Conservation (phyloP, 176 grass and related monocot species). For the Cenchrus fungigraminus region DNA sequence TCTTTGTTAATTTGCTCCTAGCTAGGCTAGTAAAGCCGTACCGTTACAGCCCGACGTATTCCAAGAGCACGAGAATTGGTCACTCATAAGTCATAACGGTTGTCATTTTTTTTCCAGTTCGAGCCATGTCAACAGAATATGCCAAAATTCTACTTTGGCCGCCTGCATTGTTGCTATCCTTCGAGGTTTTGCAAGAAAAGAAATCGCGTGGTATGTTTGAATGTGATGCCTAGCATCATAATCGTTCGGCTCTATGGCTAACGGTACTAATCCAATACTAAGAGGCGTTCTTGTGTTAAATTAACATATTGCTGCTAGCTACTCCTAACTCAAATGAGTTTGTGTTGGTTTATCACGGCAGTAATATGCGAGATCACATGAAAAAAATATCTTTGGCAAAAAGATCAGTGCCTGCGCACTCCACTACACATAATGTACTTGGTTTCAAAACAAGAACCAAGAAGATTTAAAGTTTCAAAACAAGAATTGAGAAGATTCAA, state of each 20-base stretch:
- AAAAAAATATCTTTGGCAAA: too few species aligned
- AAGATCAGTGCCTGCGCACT: too few species aligned
- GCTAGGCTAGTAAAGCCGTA: neutral
- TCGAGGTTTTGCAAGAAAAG: slow-evolving; percentile 23
- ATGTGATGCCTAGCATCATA: slow-evolving; percentile 18
- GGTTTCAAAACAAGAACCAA: too few species aligned
- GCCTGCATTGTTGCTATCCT: slow-evolving; percentile 20
- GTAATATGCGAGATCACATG: too few species aligned
- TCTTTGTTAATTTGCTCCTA: neutral
- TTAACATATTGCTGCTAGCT: neutral
- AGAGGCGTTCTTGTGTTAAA: neutral
- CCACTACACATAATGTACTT: too few species aligned
- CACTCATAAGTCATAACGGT: neutral
- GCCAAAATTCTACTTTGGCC: slow-evolving; percentile 32
- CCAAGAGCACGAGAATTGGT: slow-evolving; percentile 13
- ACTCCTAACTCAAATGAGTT: too few species aligned
- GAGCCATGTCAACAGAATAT: slow-evolving; percentile 29
- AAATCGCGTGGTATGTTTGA: slow-evolving; percentile 15
- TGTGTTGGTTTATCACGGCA: too few species aligned
- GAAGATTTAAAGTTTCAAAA: too few species aligned
- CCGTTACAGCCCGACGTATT: neutral
- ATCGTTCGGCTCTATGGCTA: neutral
- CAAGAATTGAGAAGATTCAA: too few species aligned
- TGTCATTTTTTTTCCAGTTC: slow-evolving; percentile 13
- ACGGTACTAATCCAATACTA: neutral